Percentiles rank a stretch among this genome's conserved stretches.
These are phyloP conservation scores for Xylaria venustula DNA, from an alignment of 495 filamentous ascomycete species.

Conservation along the genomic window DNA sequence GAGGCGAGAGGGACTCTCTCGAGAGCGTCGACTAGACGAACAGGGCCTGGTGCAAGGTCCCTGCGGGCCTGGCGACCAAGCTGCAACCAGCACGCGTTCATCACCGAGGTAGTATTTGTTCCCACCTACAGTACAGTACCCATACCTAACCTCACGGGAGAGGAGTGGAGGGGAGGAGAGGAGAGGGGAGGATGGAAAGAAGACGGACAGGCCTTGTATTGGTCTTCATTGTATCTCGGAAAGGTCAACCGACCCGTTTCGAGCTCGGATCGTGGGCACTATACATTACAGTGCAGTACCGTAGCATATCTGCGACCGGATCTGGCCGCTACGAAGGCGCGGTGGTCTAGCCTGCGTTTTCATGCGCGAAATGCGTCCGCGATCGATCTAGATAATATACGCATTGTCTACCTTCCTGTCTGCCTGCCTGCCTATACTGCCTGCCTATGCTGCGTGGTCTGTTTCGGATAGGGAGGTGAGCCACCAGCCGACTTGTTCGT, in stretches of 20 bases:
- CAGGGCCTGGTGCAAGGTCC: not conserved
- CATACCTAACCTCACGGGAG: no score
- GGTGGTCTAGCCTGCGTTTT: constrained; percentile 1
- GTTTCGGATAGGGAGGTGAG: not conserved
- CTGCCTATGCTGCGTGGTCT: not conserved
- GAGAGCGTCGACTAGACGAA: not conserved
- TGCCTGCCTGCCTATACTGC: no score
- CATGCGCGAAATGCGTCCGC: constrained; percentile 6
- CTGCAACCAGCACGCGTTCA: constrained; percentile 8
- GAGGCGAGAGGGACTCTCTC: not conserved
- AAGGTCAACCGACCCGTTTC: constrained; percentile 13
- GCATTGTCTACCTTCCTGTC: no score
- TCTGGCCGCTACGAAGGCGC: constrained; percentile 1
- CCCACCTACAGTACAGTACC: not conserved
- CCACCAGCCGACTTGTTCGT: not conserved
- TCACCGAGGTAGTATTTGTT: constrained; percentile 10
- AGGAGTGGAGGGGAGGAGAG: no score
- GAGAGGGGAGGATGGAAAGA: not conserved
- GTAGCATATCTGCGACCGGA: constrained; percentile 2
- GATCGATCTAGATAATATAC: constrained; percentile 3
- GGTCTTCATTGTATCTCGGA: constrained; percentile 15
- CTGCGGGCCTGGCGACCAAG: constrained; percentile 15
- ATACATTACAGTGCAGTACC: not conserved
- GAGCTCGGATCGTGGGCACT: constrained; percentile 3
- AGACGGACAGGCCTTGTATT: not conserved